phyloP scores from a whole-genome alignment of 371 early-diverging fungal genomes.

The Amoeboradix gromovi region DNA sequence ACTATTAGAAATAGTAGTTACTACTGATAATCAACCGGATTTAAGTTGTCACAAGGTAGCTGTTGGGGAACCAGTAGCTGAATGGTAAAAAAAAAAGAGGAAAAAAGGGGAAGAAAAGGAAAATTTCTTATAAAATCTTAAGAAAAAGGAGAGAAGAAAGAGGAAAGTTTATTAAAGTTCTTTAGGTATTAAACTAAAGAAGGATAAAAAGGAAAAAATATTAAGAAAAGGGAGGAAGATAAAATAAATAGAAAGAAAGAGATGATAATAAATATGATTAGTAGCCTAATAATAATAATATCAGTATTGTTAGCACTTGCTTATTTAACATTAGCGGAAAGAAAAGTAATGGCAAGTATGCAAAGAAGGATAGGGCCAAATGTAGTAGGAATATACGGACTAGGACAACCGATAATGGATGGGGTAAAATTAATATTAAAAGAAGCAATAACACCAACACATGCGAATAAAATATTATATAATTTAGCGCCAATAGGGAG shows the following conservation, averaged over 20 bases:
- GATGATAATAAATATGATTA: background rate
- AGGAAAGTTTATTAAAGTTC: slow-evolving; percentile 7
- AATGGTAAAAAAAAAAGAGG: slow-evolving; percentile 5
- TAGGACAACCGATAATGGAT: slow-evolving; percentile 12
- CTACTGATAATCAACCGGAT: background rate
- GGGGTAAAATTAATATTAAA: slow-evolving; percentile 12
- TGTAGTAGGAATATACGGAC: slow-evolving; percentile 16
- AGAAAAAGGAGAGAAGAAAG: slow-evolving; percentile 6
- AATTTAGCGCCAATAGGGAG: slow-evolving; percentile 10
- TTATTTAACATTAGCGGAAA: slow-evolving; percentile 14
- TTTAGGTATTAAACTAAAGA: slow-evolving; percentile 10
- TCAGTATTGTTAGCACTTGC: slow-evolving; percentile 16
- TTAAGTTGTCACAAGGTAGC: background rate
- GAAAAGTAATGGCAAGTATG: slow-evolving; percentile 18
- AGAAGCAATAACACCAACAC: slow-evolving; percentile 13
- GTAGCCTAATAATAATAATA: slow-evolving; percentile 6
- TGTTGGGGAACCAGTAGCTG: background rate
- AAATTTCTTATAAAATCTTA: slow-evolving; percentile 5
- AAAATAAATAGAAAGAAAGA: too few relatives aligned
- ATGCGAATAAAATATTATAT: slow-evolving; percentile 12
- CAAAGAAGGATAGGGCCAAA: slow-evolving; percentile 18
- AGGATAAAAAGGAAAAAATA: slow-evolving; percentile 11
- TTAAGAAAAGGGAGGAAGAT: too few relatives aligned
- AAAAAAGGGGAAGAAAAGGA: slow-evolving; percentile 8
- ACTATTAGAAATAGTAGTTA: background rate